phyloP scores from a whole-genome alignment of 139 green algal genomes.

The Volvox africanus region DNA sequence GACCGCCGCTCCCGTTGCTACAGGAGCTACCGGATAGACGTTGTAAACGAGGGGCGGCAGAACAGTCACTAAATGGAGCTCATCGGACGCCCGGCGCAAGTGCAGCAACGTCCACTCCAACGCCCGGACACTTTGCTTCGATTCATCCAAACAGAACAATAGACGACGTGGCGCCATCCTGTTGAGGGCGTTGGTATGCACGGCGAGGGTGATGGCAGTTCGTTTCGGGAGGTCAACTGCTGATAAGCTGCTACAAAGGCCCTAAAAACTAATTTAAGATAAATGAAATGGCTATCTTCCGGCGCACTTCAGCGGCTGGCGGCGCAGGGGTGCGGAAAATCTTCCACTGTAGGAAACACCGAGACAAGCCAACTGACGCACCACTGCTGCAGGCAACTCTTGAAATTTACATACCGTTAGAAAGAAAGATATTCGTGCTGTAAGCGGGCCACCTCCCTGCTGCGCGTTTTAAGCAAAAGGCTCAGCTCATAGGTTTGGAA shows the following conservation, averaged over 20 bases:
- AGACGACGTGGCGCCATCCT: slow-evolving; percentile 28
- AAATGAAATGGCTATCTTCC: neutral
- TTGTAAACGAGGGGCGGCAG: slow-evolving; percentile 9
- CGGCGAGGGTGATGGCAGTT: neutral
- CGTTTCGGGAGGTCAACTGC: neutral
- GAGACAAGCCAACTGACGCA: neutral
- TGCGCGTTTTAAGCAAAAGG: no score
- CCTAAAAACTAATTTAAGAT: neutral
- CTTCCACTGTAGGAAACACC: neutral
- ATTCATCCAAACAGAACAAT: slow-evolving; percentile 29
- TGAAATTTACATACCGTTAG: no score
- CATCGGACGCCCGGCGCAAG: slow-evolving; percentile 11
- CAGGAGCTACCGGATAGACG: slow-evolving; percentile 25
- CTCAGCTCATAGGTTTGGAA: no score
- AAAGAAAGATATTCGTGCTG: no score
- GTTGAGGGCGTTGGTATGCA: neutral
- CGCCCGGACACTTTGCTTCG: neutral
- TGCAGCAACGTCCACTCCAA: slow-evolving; percentile 30
- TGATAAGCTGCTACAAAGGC: neutral
- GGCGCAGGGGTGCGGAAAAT: neutral
- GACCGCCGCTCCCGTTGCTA: slow-evolving; percentile 55
- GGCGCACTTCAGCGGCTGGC: neutral
- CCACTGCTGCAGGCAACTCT: no score
- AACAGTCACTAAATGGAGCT: slow-evolving; percentile 40
- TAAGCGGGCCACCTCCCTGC: no score